Conservation (phyloP, 352 stramenopile genomes). For the Phytophthora gonapodyides region DNA sequence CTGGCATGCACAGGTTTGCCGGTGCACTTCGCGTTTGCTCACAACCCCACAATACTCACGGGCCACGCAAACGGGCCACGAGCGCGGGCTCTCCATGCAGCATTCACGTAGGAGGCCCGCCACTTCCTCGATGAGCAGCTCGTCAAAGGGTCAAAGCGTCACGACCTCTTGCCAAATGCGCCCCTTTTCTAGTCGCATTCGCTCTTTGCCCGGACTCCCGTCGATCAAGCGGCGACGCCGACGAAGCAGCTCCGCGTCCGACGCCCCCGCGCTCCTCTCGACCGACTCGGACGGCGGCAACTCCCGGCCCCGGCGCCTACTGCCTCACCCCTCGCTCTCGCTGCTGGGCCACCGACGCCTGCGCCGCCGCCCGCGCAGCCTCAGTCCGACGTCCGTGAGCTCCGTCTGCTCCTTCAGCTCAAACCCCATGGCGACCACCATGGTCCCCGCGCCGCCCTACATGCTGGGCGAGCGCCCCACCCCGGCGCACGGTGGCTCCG, state of each 20-base stretch:
- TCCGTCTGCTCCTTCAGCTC: conserved; percentile 9
- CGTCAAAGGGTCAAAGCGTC: neutral
- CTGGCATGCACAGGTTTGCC: no score
- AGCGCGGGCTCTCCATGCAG: conserved; percentile 6
- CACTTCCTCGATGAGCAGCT: neutral
- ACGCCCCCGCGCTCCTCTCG: conserved; percentile 16
- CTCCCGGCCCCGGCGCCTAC: conserved; percentile 8
- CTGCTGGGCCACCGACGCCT: conserved; percentile 19
- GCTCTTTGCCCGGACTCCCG: conserved; percentile 18
- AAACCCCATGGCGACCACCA: conserved; percentile 31
- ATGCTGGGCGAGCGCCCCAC: conserved; percentile 82
- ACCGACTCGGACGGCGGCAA: conserved; percentile 24
- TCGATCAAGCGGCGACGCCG: conserved; percentile 30
- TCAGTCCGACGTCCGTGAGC: conserved; percentile 20
- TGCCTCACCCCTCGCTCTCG: conserved; percentile 19
- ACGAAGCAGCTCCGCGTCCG: conserved; percentile 30
- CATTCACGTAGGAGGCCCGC: no score
- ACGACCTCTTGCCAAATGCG: conserved; percentile 8
- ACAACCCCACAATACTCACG: conserved; percentile 29
- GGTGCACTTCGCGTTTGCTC: neutral
- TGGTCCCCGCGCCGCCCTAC: conserved; percentile 65
- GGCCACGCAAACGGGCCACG: conserved; percentile 21
- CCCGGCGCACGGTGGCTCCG: conserved; percentile 53
- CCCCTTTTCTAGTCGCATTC: conserved; percentile 34
- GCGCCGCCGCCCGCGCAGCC: conserved; percentile 14